Evolutionary conservation across 106 monocot genomes (phyloP).

Genomic region (Apostasia shenzhenica): DNA sequence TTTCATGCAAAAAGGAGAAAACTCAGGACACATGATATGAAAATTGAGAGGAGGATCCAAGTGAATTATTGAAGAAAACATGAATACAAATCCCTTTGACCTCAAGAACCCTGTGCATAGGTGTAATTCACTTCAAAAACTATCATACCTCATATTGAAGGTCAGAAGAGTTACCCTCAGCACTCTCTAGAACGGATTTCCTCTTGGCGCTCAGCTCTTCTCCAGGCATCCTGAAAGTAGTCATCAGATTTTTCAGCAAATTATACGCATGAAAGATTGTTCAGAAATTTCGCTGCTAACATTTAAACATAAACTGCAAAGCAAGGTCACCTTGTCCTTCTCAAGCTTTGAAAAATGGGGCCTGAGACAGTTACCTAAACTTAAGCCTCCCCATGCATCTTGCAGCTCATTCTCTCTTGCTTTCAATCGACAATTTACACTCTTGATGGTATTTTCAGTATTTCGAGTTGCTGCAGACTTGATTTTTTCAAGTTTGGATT

Average conservation of each 20-base stretch:
- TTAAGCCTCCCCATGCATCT: slow-evolving; percentile 88
- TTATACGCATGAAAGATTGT: background rate
- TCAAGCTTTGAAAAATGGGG: slow-evolving; percentile 80
- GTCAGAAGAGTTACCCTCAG: background rate
- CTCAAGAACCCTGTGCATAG: no score
- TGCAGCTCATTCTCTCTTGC: slow-evolving; percentile 66
- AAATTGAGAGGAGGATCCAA: no score
- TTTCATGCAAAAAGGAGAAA: no score
- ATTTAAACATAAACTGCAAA: slow-evolving; percentile 1
- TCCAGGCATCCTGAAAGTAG: slow-evolving; percentile 73
- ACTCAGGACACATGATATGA: no score
- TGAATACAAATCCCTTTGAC: no score
- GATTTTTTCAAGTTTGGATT: slow-evolving; percentile 46
- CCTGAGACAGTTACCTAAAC: slow-evolving; percentile 63
- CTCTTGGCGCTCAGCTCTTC: slow-evolving; percentile 66
- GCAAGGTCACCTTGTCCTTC: slow-evolving; percentile 46
- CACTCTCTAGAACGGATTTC: slow-evolving; percentile 14
- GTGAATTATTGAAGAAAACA: no score
- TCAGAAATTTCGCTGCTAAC: background rate
- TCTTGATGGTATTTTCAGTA: slow-evolving; percentile 16
- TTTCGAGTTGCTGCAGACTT: slow-evolving; percentile 27
- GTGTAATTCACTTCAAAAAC: no score
- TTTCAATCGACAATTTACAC: slow-evolving; percentile 27
- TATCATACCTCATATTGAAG: no score
- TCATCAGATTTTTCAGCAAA: background rate